Evolutionary conservation across 108 stramenopile genomes (phyloP), one percentile per base, ranked within the genome.

Genomic region (Skeletonema costatum): DNA sequence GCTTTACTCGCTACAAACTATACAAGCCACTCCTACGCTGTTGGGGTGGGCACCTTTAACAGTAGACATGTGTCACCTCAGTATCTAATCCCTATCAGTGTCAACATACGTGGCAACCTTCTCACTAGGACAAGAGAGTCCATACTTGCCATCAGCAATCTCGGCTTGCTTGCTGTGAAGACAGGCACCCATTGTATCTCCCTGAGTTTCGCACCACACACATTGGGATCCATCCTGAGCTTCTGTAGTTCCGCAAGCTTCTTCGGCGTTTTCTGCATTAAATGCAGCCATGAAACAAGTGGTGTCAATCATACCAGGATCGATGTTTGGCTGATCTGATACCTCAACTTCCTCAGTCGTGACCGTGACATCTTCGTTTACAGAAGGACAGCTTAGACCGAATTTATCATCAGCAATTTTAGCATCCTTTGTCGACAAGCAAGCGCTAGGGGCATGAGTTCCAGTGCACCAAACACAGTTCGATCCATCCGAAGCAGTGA

Each of bases 251-350:
- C 14, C 70, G 69, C 80, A 81, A n/a, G 76, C 75, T 31, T 21
- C 33, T 58, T 81, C 80, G 59, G 80, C 80, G 42, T 81, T 66
- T 5, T 71, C 71, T n/a, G 80, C 80, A 13, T 71, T 69, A 74
- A 74, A 81, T n/a, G 80, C 80, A 16, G 80, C 75, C 44, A 71
- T 76, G 69, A 81, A 71, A 44, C 80, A 81, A 35, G 64, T 81
- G n/a, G 76, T n/a, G 35, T 81, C 80, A 19, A 70, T 60, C 19
- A 81, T 31, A 35, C 58, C 65, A 14, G 12, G 16, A 31, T 46
- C 31, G 2, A 77, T 16, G 29, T 19, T 59, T 46, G 14, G 39
- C 39, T 41, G 39, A 60, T 60, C 59, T 2, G 25, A 35, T 33
- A 61, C 60, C n/a, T 61, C 60, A 30, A 25, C 60, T 35, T 65